These are phyloP conservation scores for Penicillium sp. DNA, from an alignment of 2,329 filamentous ascomycete species.

Conservation along the genomic window DNA sequence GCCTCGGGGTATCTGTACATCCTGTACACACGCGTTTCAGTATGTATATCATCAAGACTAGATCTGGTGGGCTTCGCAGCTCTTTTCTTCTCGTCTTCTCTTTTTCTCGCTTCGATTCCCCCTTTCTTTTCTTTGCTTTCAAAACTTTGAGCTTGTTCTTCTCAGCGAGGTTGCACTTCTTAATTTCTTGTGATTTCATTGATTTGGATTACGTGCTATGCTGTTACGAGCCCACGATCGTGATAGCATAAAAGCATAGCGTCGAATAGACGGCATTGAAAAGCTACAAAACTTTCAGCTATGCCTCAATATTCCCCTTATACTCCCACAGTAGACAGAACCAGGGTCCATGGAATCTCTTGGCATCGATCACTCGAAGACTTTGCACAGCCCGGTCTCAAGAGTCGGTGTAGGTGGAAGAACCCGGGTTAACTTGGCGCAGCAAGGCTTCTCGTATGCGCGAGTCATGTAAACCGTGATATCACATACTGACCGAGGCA, in stretches of 20 bases:
- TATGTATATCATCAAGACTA: slow-evolving; percentile 1
- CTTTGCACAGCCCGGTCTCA: not conserved
- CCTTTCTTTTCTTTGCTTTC: not conserved
- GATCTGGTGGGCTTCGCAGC: not conserved
- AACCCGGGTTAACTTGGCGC: not conserved
- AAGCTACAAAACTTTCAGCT: not conserved
- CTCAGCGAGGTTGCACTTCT: not conserved
- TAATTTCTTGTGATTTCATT: not conserved
- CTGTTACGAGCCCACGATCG: not conserved
- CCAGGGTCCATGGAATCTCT: not conserved
- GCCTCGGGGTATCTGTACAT: slow-evolving; percentile 1
- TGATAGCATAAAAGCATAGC: not conserved
- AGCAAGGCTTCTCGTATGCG: not conserved
- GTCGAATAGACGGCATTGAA: not conserved
- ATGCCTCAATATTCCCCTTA: not conserved
- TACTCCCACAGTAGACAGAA: not conserved
- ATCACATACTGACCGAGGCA: not conserved
- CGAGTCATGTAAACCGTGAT: not conserved
- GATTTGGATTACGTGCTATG: not conserved
- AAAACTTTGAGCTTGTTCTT: not conserved
- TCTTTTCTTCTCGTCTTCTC: not conserved
- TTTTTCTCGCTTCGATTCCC: not conserved
- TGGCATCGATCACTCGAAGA: not conserved
- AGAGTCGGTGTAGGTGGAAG: not conserved
- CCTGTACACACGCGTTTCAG: not conserved